These are phyloP conservation scores for Aspergillus bombycis DNA, from an alignment of 2,329 filamentous ascomycete species.

Conservation along the genomic window DNA sequence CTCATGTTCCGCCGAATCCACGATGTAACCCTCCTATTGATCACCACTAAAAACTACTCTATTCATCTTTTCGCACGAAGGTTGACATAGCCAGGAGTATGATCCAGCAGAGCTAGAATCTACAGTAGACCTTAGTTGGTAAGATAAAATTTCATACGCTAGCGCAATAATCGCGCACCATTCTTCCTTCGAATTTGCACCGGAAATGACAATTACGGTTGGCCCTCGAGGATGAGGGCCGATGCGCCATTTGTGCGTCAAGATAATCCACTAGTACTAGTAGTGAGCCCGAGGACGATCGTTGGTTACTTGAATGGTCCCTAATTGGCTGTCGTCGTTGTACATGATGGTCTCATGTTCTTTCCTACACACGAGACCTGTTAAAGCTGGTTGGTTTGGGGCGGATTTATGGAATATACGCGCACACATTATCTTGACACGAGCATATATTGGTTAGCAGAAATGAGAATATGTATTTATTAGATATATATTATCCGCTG, in stretches of 20 bases:
- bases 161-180: background rate
- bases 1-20: no score
- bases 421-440: background rate
- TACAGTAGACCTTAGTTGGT: background rate
- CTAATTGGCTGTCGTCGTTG: background rate
- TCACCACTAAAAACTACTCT: no score
- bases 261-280: background rate
- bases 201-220: background rate
- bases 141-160: background rate
- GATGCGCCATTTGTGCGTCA: background rate
- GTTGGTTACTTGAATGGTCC: background rate
- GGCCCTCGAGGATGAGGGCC: background rate
- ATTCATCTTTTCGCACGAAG: no score
- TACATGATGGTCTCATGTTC: background rate
- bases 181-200: background rate
- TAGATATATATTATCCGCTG: background rate
- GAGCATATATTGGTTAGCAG: no score
- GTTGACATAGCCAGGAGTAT: background rate
- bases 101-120: background rate
- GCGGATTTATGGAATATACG: background rate
- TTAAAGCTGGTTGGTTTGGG: background rate
- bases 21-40: no score
- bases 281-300: background rate
- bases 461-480: no score
- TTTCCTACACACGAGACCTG: background rate